These are phyloP conservation scores for Diversispora eburnea DNA, from an alignment of 192 early-diverging fungal genomes.

Conservation along the genomic window DNA sequence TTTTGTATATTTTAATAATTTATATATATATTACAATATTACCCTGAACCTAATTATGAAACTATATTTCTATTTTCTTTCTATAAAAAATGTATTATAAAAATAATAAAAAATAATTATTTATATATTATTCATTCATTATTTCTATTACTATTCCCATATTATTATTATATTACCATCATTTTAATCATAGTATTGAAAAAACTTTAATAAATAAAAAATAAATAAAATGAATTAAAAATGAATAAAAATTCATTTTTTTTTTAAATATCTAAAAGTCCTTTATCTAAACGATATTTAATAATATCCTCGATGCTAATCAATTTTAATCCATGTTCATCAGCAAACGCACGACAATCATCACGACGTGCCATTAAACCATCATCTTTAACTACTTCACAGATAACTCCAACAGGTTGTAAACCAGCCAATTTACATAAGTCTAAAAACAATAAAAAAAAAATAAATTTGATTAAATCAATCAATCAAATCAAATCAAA, in stretches of 20 bases:
- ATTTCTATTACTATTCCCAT: too few relatives aligned
- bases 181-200: too few relatives aligned
- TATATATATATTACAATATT: too few relatives aligned
- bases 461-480: background rate
- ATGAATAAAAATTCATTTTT: background rate
- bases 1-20: background rate
- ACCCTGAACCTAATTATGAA: too few relatives aligned
- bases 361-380: slow-evolving; percentile 93
- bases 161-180: too few relatives aligned
- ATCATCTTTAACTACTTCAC: slow-evolving; percentile 88
- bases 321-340: slow-evolving; percentile 76
- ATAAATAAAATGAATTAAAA: background rate
- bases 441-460: slow-evolving; percentile 42
- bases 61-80: too few relatives aligned
- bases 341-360: slow-evolving; percentile 84
- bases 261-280: slow-evolving; percentile 31
- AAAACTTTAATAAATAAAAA: background rate
- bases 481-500: background rate
- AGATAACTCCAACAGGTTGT: slow-evolving; percentile 83
- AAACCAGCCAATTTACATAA: slow-evolving; percentile 81
- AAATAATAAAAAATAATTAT: too few relatives aligned
- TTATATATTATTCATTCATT: too few relatives aligned
- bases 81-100: too few relatives aligned
- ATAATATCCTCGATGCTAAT: slow-evolving; percentile 88
- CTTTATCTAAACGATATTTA: slow-evolving; percentile 62